Conservation (phyloP, 441 rosid species). For the Populus hybrid region DNA sequence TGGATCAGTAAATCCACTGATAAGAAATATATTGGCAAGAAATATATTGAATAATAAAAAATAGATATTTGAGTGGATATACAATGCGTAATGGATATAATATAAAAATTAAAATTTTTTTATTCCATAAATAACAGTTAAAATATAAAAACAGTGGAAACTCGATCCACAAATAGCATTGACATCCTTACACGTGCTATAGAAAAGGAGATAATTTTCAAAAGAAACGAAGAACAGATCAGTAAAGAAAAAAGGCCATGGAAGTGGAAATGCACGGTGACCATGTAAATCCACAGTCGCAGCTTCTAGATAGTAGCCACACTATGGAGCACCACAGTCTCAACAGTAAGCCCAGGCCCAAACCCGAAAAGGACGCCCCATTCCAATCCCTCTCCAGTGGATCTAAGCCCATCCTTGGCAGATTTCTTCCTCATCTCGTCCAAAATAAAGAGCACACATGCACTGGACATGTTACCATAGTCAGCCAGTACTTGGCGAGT, state of each 20-base stretch:
- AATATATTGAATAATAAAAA: too few relatives aligned
- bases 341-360: constrained; percentile 44
- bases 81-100: too few relatives aligned
- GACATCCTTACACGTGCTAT: too few relatives aligned
- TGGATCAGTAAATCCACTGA: too few relatives aligned
- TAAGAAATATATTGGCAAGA: too few relatives aligned
- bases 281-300: not conserved
- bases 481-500: constrained; percentile 32
- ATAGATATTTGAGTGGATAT: too few relatives aligned
- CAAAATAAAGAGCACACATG: constrained; percentile 32
- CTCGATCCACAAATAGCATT: too few relatives aligned
- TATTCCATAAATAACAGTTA: too few relatives aligned
- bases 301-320: constrained; percentile 2
- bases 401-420: constrained; percentile 16
- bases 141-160: too few relatives aligned
- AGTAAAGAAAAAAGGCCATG: not conserved
- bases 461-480: constrained; percentile 38
- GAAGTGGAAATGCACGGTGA: not conserved
- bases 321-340: constrained; percentile 40
- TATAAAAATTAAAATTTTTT: too few relatives aligned
- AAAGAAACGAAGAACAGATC: not conserved
- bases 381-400: constrained; percentile 39
- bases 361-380: constrained; percentile 49
- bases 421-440: constrained; percentile 43
- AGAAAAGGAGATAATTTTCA: not conserved